A percentile compares a stretch with the other conserved stretches of the same genome.
phyloP scores from a whole-genome alignment of 2,329 filamentous ascomycete genomes.

The Cryphonectria nitschkei region DNA sequence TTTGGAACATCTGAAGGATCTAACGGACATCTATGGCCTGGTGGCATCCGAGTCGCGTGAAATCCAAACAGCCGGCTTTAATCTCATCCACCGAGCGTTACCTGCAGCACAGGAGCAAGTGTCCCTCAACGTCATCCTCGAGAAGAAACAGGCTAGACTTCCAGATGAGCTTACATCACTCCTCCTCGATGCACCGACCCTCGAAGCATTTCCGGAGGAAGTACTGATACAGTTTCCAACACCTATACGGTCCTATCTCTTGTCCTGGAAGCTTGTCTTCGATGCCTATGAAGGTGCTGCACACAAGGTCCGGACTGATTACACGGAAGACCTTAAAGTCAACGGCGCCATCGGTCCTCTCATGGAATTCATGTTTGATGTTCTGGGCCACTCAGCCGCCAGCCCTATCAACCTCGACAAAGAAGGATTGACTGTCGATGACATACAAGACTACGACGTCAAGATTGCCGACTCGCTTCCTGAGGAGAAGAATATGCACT shows the following conservation, averaged over 20 bases:
- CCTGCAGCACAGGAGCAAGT: slow-evolving; percentile 78
- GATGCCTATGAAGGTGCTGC: slow-evolving; percentile 81
- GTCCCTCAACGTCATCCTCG: slow-evolving; percentile 75
- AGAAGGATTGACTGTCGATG: slow-evolving; percentile 59
- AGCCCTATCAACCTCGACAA: slow-evolving; percentile 76
- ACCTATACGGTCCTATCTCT: slow-evolving; percentile 75
- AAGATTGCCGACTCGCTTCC: slow-evolving; percentile 58
- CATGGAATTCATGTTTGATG: slow-evolving; percentile 80
- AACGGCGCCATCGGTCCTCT: slow-evolving; percentile 70
- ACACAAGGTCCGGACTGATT: slow-evolving; percentile 80
- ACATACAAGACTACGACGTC: slow-evolving; percentile 61
- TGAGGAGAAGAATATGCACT: slow-evolving; percentile 76
- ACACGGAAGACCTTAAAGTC: slow-evolving; percentile 77
- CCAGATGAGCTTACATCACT: slow-evolving; percentile 86
- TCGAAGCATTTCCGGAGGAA: slow-evolving; percentile 68
- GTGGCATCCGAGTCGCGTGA: slow-evolving; percentile 74
- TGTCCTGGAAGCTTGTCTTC: slow-evolving; percentile 89
- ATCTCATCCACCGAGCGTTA: slow-evolving; percentile 78
- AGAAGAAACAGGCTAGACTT: slow-evolving; percentile 72
- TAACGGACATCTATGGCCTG: slow-evolving; percentile 73
- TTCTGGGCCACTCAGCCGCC: slow-evolving; percentile 77
- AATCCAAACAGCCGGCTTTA: slow-evolving; percentile 81
- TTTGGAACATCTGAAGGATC: slow-evolving; percentile 62
- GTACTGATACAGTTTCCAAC: slow-evolving; percentile 71
- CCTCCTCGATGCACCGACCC: slow-evolving; percentile 75